These are phyloP conservation scores for Cucurbitaria berberidis DNA, from an alignment of 2,329 filamentous ascomycete genomes.

Conservation along the genomic window DNA sequence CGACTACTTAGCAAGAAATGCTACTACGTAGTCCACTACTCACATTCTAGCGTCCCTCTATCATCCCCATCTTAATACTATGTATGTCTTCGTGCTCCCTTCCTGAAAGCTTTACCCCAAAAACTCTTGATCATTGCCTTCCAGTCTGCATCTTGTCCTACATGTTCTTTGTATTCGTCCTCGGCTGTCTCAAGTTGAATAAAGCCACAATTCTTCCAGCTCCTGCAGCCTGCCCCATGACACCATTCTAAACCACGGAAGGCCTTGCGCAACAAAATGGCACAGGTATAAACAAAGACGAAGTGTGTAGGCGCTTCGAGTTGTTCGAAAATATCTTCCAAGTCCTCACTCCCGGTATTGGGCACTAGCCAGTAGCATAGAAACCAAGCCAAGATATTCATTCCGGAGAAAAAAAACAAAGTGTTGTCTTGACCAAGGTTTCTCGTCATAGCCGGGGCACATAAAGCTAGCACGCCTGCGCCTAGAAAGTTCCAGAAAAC, in stretches of 20 bases:
- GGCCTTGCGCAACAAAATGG: neutral
- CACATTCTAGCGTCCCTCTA: too few species aligned
- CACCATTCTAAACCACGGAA: neutral
- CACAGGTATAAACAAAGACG: neutral
- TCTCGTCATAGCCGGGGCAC: neutral
- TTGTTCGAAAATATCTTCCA: neutral
- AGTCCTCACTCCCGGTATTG: slow-evolving; percentile 1
- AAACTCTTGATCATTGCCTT: too few species aligned
- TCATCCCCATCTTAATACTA: too few species aligned
- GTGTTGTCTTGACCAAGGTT: neutral
- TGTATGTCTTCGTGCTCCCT: too few species aligned
- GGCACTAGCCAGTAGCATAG: slow-evolving; percentile 6
- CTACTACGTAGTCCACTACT: too few species aligned
- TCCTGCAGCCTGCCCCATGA: too few species aligned
- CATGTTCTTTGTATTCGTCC: too few species aligned
- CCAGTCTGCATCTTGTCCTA: too few species aligned
- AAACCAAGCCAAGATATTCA: slow-evolving; percentile 2
- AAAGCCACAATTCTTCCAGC: too few species aligned
- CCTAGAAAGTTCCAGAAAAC: slow-evolving; percentile 6
- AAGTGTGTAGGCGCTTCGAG: neutral
- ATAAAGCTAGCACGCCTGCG: slow-evolving; percentile 1
- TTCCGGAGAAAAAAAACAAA: neutral
- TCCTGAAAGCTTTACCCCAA: too few species aligned
- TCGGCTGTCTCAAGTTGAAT: too few species aligned
- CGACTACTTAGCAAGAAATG: too few species aligned